phyloP scores from a whole-genome alignment of 148 eudicot species.

The Oxyria digyna region DNA sequence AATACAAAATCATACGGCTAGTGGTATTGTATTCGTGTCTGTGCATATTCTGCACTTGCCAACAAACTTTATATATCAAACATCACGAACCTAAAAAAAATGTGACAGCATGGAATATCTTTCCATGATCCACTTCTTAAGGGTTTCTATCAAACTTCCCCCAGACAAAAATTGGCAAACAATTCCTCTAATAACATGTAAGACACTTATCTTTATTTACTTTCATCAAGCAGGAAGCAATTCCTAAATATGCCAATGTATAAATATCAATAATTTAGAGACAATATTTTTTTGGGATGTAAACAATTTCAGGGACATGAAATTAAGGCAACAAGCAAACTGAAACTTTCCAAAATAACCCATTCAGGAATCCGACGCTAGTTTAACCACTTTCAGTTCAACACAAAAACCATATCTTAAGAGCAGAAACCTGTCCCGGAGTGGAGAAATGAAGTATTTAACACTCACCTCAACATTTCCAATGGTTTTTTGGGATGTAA shows the following conservation, averaged over 20 bases:
- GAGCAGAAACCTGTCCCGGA: background rate
- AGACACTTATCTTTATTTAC: background rate
- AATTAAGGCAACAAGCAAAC: background rate
- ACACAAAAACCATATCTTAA: background rate
- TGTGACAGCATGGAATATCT: background rate
- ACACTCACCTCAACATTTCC: conserved; percentile 46
- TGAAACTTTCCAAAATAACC: background rate
- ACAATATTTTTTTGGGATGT: background rate
- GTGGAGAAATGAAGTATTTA: background rate
- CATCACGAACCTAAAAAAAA: background rate
- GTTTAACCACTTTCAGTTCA: background rate
- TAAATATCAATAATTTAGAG: background rate
- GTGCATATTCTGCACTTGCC: background rate
- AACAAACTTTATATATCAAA: background rate
- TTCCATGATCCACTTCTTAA: background rate
- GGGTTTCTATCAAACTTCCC: background rate
- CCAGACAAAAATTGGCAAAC: background rate
- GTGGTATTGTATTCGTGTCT: background rate
- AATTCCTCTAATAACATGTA: background rate
- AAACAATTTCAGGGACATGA: background rate
- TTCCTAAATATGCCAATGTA: background rate
- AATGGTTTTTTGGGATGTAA: too few relatives aligned
- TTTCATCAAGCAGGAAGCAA: background rate
- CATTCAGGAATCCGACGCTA: background rate
- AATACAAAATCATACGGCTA: background rate